Evolutionary conservation across 345 rosid species (phyloP).

Genomic region (Hibiscus trionum): DNA sequence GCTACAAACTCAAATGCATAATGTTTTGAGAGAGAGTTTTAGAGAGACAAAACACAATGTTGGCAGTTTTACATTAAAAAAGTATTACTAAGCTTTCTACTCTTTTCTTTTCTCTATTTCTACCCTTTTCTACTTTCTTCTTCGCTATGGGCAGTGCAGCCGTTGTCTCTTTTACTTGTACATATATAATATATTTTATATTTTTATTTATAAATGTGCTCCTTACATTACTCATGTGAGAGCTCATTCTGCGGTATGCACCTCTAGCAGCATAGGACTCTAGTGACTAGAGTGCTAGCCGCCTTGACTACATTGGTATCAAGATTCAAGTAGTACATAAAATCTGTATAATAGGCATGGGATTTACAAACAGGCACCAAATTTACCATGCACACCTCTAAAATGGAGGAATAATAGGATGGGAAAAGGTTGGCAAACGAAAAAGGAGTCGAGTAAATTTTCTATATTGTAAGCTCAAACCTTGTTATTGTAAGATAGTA

Average conservation of each 20-base stretch:
- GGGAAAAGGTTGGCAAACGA: background rate
- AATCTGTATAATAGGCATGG: background rate
- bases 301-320: background rate
- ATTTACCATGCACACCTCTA: background rate
- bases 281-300: background rate
- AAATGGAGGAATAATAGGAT: background rate
- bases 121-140: background rate
- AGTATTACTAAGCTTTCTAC: background rate
- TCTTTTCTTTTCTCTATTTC: background rate
- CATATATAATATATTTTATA: background rate
- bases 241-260: background rate
- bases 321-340: background rate
- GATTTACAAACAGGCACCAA: background rate
- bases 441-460: background rate
- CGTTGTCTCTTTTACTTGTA: background rate
- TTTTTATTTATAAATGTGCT: background rate
- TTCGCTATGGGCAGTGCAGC: background rate
- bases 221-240: background rate
- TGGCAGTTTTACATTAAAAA: background rate
- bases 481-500: constrained; percentile 80
- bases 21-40: background rate
- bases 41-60: background rate
- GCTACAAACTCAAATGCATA: background rate
- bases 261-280: background rate
- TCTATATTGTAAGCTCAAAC: constrained; percentile 27